Percentiles rank a stretch among this genome's conserved stretches.
phyloP scores from a whole-genome alignment of 1,139 yeast genomes.

The Magnusiomyces fungicola region DNA sequence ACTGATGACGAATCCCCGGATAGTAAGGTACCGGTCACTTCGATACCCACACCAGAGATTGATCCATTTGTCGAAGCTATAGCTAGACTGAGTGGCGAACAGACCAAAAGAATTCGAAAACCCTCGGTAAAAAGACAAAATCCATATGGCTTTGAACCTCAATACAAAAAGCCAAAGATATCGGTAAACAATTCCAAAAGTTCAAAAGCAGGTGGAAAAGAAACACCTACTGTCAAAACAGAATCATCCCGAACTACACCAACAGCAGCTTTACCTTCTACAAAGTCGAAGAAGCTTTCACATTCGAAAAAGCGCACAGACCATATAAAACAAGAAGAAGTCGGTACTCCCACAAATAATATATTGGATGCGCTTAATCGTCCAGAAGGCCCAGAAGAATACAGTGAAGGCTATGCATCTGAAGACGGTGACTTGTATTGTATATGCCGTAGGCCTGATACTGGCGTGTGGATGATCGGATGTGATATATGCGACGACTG shows the following conservation, averaged over 20 bases:
- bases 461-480: constrained; percentile 74
- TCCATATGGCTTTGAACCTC: too few relatives aligned
- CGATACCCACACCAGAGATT: too few relatives aligned
- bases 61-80: too few relatives aligned
- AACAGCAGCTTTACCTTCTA: not conserved
- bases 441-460: constrained; percentile 70
- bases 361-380: not conserved
- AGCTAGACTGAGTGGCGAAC: not conserved
- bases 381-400: too few relatives aligned
- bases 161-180: not conserved
- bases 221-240: not conserved
- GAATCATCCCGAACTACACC: not conserved
- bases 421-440: constrained; percentile 45
- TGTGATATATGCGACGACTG: constrained; percentile 96
- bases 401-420: not conserved
- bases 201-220: not conserved
- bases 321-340: too few relatives aligned
- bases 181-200: not conserved
- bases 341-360: too few relatives aligned
- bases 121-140: too few relatives aligned
- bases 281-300: not conserved
- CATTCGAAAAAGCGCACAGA: too few relatives aligned
- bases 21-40: too few relatives aligned
- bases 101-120: too few relatives aligned
- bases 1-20: too few relatives aligned